These are phyloP conservation scores for Ophiocordyceps robertsii DNA, from an alignment of 2,329 filamentous ascomycete genomes.

Conservation along the genomic window DNA sequence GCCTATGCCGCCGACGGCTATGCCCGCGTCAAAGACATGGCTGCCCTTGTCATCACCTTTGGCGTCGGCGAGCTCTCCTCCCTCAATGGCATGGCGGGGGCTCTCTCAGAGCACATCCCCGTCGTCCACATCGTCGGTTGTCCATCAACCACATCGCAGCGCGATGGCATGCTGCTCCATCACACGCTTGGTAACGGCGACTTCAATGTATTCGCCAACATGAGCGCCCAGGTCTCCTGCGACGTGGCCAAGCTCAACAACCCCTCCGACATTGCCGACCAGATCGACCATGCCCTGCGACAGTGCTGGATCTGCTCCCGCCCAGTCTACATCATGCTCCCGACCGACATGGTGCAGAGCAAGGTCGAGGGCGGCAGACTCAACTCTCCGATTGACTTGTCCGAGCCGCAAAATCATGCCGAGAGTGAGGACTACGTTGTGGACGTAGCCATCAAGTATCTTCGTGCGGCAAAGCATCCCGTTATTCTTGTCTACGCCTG, in stretches of 20 bases:
- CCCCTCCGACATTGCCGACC: conserved; percentile 52
- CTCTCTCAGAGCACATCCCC: conserved; percentile 59
- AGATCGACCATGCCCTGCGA: conserved; percentile 66
- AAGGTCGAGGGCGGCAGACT: conserved; percentile 65
- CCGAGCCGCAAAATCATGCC: conserved; percentile 48
- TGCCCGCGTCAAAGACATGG: conserved; percentile 57
- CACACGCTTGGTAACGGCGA: conserved; percentile 68
- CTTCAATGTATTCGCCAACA: conserved; percentile 71
- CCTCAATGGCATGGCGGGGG: conserved; percentile 60
- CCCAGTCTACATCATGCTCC: conserved; percentile 74
- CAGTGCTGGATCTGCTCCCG: conserved; percentile 62
- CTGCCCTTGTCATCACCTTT: conserved; percentile 61
- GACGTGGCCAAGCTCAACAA: conserved; percentile 58
- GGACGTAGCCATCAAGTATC: conserved; percentile 58
- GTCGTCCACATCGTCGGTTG: conserved; percentile 55
- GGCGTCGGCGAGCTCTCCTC: conserved; percentile 64
- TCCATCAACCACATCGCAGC: conserved; percentile 33
- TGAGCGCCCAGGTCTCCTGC: conserved; percentile 60
- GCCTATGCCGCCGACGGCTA: conserved; percentile 74
- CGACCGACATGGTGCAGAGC: conserved; percentile 65
- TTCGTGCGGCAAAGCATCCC: conserved; percentile 60
- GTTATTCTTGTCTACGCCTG: conserved; percentile 75
- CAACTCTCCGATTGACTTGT: conserved; percentile 55
- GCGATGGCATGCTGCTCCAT: conserved; percentile 38
- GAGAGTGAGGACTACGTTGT: conserved; percentile 75